Conservation (phyloP, 1,284 basidiomycete genomes). For the Inonotus obliquus region DNA sequence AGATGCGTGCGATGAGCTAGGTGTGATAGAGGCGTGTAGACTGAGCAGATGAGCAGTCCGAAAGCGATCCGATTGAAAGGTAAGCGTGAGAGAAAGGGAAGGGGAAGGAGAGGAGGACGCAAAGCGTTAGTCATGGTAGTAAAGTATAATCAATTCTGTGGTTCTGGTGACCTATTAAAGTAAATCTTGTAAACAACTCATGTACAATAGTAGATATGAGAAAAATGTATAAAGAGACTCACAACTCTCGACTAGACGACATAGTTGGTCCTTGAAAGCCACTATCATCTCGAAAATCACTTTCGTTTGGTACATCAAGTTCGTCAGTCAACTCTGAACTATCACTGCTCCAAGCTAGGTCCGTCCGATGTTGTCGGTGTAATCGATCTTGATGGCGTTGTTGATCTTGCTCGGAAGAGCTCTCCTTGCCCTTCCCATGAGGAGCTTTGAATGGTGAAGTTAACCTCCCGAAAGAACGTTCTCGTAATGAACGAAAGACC, state of each 20-base stretch:
- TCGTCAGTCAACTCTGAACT: conserved; percentile 43
- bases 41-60: too few species aligned
- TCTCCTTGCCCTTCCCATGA: conserved; percentile 26
- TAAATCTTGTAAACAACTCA: neutral
- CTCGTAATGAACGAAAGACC: conserved; percentile 45
- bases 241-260: conserved; percentile 15
- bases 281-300: neutral
- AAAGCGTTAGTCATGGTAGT: neutral
- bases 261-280: neutral
- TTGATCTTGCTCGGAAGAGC: conserved; percentile 23
- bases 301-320: conserved; percentile 9
- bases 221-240: neutral
- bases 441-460: conserved; percentile 41
- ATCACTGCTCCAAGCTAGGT: conserved; percentile 57
- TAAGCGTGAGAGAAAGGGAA: too few species aligned
- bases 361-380: conserved; percentile 23
- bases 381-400: conserved; percentile 25
- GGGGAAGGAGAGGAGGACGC: neutral
- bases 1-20: neutral
- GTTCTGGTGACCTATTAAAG: neutral
- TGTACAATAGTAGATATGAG: neutral
- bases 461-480: conserved; percentile 46
- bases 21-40: neutral
- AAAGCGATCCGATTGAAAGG: too few species aligned
- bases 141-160: neutral